Conservation (phyloP, 2,329 filamentous ascomycete genomes). For the Botrytis aclada region DNA sequence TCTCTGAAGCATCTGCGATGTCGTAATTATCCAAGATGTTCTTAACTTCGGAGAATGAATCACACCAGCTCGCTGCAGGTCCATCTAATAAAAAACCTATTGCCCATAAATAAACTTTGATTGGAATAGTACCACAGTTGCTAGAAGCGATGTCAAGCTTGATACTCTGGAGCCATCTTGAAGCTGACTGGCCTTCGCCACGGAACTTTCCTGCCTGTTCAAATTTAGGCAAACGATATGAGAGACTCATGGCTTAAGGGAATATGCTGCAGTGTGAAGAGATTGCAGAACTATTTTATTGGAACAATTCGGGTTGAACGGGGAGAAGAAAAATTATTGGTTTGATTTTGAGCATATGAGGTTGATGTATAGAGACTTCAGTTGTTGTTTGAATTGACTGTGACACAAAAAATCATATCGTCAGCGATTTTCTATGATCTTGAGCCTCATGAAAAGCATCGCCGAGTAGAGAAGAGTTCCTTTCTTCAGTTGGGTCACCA, state of each 20-base stretch:
- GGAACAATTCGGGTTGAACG: not conserved
- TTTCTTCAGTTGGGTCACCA: not conserved
- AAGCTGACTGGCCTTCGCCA: not conserved
- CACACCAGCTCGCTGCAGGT: slow-evolving; percentile 10
- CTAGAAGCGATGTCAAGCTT: not conserved
- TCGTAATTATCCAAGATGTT: slow-evolving; percentile 6
- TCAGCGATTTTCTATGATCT: too few relatives aligned
- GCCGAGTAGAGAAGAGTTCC: not conserved
- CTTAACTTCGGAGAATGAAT: not conserved
- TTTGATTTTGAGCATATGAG: not conserved
- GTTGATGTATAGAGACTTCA: not conserved
- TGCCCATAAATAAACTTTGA: not conserved
- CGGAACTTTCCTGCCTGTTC: not conserved
- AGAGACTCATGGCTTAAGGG: not conserved
- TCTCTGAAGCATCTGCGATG: not conserved
- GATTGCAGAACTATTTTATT: not conserved
- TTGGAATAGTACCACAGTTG: not conserved
- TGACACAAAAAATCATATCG: not conserved
- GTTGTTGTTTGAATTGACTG: too few relatives aligned
- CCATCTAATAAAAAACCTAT: not conserved
- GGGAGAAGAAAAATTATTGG: not conserved
- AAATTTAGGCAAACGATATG: not conserved
- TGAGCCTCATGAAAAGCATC: not conserved
- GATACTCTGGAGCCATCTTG: not conserved
- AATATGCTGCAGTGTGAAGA: not conserved